phyloP scores from a whole-genome alignment of 495 filamentous ascomycete species.

The Astrothelium macrocarpum region DNA sequence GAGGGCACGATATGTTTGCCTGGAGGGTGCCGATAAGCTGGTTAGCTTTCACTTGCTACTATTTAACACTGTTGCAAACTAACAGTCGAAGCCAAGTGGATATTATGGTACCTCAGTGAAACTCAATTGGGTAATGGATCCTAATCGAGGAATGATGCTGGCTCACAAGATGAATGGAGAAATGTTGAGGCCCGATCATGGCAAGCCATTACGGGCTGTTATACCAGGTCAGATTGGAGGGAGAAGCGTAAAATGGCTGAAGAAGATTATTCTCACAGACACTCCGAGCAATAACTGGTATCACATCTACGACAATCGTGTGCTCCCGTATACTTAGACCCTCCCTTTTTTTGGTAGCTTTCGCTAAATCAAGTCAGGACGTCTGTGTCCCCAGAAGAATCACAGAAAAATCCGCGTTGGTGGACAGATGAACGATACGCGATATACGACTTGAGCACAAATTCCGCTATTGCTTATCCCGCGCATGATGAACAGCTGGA shows the following conservation, averaged over 20 bases:
- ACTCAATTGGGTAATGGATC: constrained; percentile 80
- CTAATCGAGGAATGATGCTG: constrained; percentile 77
- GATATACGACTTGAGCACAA: constrained; percentile 87
- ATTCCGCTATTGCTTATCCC: constrained; percentile 74
- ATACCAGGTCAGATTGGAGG: constrained; percentile 93
- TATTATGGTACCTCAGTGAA: constrained; percentile 85
- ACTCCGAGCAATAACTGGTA: constrained; percentile 91
- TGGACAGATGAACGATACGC: constrained; percentile 92
- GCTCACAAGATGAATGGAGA: constrained; percentile 93
- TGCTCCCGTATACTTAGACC: constrained; percentile 52
- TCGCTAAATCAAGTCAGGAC: constrained; percentile 37
- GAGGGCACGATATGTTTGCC: constrained; percentile 75
- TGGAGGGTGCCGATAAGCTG: constrained; percentile 84
- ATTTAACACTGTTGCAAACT: constrained; percentile 10
- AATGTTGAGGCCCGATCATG: constrained; percentile 73
- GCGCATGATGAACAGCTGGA: constrained; percentile 65
- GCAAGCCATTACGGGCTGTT: constrained; percentile 71
- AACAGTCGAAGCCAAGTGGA: constrained; percentile 59
- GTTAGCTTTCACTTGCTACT: constrained; percentile 31
- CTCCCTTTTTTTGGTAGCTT: too few species aligned
- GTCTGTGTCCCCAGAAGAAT: constrained; percentile 74
- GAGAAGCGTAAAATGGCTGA: constrained; percentile 92
- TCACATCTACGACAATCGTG: constrained; percentile 89
- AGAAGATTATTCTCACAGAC: constrained; percentile 67
- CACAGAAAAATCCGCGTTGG: constrained; percentile 61